Evolutionary conservation across 2,329 filamentous ascomycete genomes (phyloP).

Genomic region (Pseudocercospora fijiensis): DNA sequence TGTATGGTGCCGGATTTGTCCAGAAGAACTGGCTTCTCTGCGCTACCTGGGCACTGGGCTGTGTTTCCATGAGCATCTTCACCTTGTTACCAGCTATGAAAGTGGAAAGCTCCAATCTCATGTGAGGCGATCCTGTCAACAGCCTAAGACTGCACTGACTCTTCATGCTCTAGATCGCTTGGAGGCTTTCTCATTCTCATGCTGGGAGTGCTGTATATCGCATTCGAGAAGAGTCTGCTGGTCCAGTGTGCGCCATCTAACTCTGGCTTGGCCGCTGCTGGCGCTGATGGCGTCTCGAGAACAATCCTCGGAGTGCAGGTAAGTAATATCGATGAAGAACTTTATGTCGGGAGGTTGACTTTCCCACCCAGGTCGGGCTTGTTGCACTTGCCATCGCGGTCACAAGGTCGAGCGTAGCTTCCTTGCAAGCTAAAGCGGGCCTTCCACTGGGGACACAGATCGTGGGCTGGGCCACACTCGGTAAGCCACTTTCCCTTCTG

Average conservation of each 20-base stretch:
- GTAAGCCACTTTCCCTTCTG: conserved; percentile 45
- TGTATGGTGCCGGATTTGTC: conserved; percentile 73
- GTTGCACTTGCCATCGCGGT: conserved; percentile 79
- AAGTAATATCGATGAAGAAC: neutral
- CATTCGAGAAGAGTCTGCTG: conserved; percentile 69
- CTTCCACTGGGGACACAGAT: conserved; percentile 84
- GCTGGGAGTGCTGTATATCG: conserved; percentile 73
- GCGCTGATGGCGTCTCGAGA: conserved; percentile 53
- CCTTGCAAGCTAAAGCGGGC: conserved; percentile 79
- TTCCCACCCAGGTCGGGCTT: conserved; percentile 62
- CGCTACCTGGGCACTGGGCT: conserved; percentile 72
- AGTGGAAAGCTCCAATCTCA: conserved; percentile 69
- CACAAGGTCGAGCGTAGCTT: conserved; percentile 80
- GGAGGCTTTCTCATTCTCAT: conserved; percentile 77
- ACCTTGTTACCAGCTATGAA: conserved; percentile 87
- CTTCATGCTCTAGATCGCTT: conserved; percentile 54
- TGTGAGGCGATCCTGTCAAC: conserved; percentile 54
- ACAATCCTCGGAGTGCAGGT: conserved; percentile 64
- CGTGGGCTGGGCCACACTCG: conserved; percentile 76
- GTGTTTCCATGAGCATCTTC: conserved; percentile 82
- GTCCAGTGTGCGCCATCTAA: conserved; percentile 42
- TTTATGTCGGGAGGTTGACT: conserved; percentile 40
- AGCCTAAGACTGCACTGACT: neutral
- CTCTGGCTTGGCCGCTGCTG: conserved; percentile 32
- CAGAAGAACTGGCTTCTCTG: conserved; percentile 63